A percentile compares a stretch with the other conserved stretches of the same genome.
Conservation (phyloP, 2,329 filamentous ascomycete species). For the Fusarium burgessii region DNA sequence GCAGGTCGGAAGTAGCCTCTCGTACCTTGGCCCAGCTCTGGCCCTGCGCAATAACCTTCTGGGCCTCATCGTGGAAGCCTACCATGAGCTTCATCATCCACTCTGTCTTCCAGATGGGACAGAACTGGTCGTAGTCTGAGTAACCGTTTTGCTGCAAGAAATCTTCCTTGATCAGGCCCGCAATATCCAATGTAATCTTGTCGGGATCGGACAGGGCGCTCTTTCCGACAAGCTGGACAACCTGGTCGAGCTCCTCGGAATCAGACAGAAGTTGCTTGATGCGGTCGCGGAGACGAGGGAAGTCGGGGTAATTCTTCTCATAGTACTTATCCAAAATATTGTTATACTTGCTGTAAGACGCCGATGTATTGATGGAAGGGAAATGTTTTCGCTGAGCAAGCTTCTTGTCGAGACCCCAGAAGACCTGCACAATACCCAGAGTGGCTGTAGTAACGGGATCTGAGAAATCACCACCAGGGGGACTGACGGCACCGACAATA, state of each 20-base stretch:
- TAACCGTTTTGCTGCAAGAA: slow-evolving; percentile 99
- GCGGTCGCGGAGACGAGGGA: slow-evolving; percentile 90
- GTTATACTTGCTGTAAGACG: slow-evolving; percentile 98
- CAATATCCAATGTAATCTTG: slow-evolving; percentile 97
- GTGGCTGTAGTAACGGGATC: slow-evolving; percentile 96
- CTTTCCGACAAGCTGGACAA: slow-evolving; percentile 98
- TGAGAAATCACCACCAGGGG: slow-evolving; percentile 98
- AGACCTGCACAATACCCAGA: slow-evolving; percentile 97
- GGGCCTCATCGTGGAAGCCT: slow-evolving; percentile 95
- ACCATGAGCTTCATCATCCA: slow-evolving; percentile 99
- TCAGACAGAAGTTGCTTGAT: slow-evolving; percentile 94
- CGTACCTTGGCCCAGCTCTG: slow-evolving; percentile 93
- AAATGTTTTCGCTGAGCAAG: slow-evolving; percentile 99
- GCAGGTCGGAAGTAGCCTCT: slow-evolving; percentile 88
- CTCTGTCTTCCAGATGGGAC: slow-evolving; percentile 98
- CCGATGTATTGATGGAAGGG: slow-evolving; percentile 94
- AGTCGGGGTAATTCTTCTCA: slow-evolving; percentile 92
- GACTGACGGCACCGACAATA: slow-evolving; percentile 97
- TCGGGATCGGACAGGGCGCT: slow-evolving; percentile 94
- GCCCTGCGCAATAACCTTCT: slow-evolving; percentile 93
- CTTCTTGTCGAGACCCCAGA: slow-evolving; percentile 99
- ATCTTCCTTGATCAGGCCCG: slow-evolving; percentile 94
- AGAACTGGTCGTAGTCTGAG: slow-evolving; percentile 99
- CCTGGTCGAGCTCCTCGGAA: slow-evolving; percentile 97
- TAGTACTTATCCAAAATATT: slow-evolving; percentile 91